Evolutionary conservation across 2,329 filamentous ascomycete species (phyloP), one percentile per base, ranked within the genome.

Genomic region (Periconia macrospinosa): DNA sequence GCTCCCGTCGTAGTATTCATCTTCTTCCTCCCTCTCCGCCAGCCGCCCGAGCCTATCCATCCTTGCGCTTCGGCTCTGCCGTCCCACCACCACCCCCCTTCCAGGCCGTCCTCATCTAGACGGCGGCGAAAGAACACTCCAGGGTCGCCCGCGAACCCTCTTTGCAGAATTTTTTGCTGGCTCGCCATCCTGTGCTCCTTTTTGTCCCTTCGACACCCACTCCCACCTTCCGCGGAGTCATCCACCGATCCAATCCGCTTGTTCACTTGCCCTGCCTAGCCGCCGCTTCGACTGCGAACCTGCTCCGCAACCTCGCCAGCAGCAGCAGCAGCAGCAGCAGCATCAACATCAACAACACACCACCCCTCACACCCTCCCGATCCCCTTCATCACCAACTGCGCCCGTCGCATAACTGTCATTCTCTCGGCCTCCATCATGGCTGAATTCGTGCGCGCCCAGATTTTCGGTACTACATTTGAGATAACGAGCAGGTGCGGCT

Each of bases 381-480:
- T 27, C 23, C 54, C 53, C 43, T 35, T 47, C 49, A 41, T 60
- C 60, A 56, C 57, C 41, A 51, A 52, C 53, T 30, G 57, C 64
- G 58, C 62, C 63, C 50, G 58, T 59, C 62, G 68, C 67, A 64
- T 40, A 30, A 51, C 44, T 42, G 30, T 49, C 50, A 43, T 49
- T 35, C 55, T 60, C 33, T 37, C 58, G 35, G 53, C 41, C 52
- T 57, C 54, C 85, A 87, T 73, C 76, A 97, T 99, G 94, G 94
- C 94, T 76, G 94, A 99, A 84, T 99, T 99, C 79, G 91, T 99
- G 74, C 90, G 94, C 79, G 92, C 93, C 75, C 93, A 97, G 84
- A 97, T 99, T 77, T 99, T 99, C 75, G 94, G 94, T 75, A 99
- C 94, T 59, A 97, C 94, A 68, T 99, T 99, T 75, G 94, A 99